Evolutionary conservation across 2,329 filamentous ascomycete species (phyloP), one percentile per base, ranked within the genome.

Genomic region (Aspergillus spinulosporus): DNA sequence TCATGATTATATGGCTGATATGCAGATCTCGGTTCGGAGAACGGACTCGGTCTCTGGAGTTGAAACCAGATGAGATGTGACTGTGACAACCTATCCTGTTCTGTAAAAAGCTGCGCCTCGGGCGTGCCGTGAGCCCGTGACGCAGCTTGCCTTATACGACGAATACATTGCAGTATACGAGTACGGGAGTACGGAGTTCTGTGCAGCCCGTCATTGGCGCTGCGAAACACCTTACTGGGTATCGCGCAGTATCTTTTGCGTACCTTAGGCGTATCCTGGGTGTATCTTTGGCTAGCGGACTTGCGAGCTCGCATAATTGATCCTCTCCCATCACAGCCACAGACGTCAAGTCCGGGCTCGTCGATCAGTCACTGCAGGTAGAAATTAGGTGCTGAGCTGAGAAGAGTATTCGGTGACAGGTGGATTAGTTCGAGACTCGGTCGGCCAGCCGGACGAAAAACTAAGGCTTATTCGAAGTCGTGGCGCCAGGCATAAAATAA

Each of bases 341-440:
- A 42, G 14, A 42, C 14, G 15, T 15, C n/a, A 42, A 42, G 15
- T 21, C 39, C 39, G 39, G 12, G 39, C n/a, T 42, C n/a, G 14
- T 6, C 4, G 39, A 21, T 42, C 39, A 21, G 39, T 42, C 14
- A 21, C 15, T 40, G 11, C 12, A 8, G 8, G 48, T 15, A 42
- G 48, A 50, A 43, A 34, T 50, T 50, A 50, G 29, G 48, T 50
- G 48, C 48, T 50, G 48, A 50, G 48, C 26, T 43, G 37, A 50
- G 48, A 50, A 50, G 45, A 43, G 28, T 45, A 14, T 15, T 14
- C 45, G 8, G 14, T 46, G 44, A 46, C 28, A 46, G 28, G 44
- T 14, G 7, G 34, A 37, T 12, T 42, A 42, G 21, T 21, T 21
- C 21, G 15, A 45, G 43, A 6, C 43, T 45, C 43, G 21, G 43